Conservation (phyloP, 164 flowering plant species). For the Vitis riparia region DNA sequence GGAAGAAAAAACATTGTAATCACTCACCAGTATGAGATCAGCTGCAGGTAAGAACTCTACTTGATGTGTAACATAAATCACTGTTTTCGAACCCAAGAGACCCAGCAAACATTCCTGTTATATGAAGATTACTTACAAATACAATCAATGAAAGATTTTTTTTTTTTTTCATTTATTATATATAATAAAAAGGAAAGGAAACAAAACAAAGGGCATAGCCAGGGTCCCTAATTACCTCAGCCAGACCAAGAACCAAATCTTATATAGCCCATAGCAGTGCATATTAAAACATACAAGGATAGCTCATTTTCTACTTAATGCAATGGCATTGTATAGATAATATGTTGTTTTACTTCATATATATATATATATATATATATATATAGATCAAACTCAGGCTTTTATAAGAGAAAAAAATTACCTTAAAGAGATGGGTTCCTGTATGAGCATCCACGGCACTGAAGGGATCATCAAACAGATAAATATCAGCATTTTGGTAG, state of each 20-base stretch:
- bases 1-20: background rate
- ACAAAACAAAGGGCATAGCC: no score
- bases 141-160: no score
- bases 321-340: slow-evolving; percentile 58
- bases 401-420: slow-evolving; percentile 34
- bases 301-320: background rate
- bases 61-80: slow-evolving; percentile 59
- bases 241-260: background rate
- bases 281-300: slow-evolving; percentile 35
- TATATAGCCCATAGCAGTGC: slow-evolving; percentile 11
- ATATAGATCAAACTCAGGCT: no score
- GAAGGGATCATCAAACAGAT: slow-evolving; percentile 87
- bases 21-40: slow-evolving; percentile 51
- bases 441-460: slow-evolving; percentile 97
- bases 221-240: no score
- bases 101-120: no score
- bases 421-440: slow-evolving; percentile 82
- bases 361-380: no score
- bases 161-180: no score
- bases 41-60: slow-evolving; percentile 61
- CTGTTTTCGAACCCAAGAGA: no score
- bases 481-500: slow-evolving; percentile 85
- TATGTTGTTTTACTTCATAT: no score
- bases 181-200: no score
- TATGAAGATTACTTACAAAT: no score